Base-by-base conservation (phyloP, 768 basidiomycete genomes). In the Boletellus emodensis region DNA sequence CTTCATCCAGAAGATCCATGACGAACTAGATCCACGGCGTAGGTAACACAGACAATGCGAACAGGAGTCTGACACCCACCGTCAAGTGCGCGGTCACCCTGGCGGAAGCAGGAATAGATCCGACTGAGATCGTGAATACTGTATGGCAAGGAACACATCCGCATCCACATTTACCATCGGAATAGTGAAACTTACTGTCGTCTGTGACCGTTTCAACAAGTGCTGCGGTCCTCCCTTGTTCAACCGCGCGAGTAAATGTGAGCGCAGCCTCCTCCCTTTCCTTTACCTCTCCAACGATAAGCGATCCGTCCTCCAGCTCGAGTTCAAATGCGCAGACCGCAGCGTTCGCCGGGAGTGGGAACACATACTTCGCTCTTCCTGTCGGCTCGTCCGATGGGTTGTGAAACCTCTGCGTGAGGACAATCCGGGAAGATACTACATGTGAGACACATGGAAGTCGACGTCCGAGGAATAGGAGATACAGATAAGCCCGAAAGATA, bases 71-170 rank as follows among this genome's bases (percentile, higher is more conserved):
- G 18, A 35, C 42, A 58, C 74, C 46, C 56, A 82, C 81, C 39
- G 73, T 74, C 32, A 82, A 22, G 32, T 62, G 65, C 0, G 72
- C 71, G 22, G 63, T 66, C 4, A 82, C 73, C 1, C 61, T 73
- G 37, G 72, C 55, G 2, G 55, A 52, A 0, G 76, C 66, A 28
- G 77, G 76, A 44, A 83, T 72, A 0, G 77, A 75, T 10, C 82
- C 82, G 4, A 83, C 57, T 3, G 82, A 83, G 34, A 83, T 78
- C 0, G 75, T 78, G 58, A 83, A 82, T 46, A 80, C 82, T 83
- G 40, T 0, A 40, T 10, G 12, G 24, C 10, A 6, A 36, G 32
- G 11, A 24, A 32, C 4, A 2, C 7, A 7, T 50, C 26, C 22
- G 7, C 8, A 30, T 50, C 24, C 43, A 22, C 4, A 6, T 17